A percentile compares a stretch with the other conserved stretches of the same genome.
These are phyloP conservation scores for Chaetoceros muelleri DNA, from an alignment of 108 stramenopile species.

Conservation along the genomic window DNA sequence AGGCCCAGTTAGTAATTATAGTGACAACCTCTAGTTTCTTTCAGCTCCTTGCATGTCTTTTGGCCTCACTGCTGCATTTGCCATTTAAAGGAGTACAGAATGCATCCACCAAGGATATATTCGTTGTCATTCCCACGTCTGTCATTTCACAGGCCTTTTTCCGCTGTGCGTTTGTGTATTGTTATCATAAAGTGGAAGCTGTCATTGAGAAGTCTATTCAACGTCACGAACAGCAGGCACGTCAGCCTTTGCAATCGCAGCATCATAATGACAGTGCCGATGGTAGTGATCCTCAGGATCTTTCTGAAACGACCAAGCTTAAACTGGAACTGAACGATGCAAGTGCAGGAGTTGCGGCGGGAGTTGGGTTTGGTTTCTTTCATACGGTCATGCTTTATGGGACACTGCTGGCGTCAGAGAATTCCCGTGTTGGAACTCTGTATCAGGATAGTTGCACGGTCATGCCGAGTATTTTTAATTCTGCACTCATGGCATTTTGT, in stretches of 20 bases:
- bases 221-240: conserved; percentile 15
- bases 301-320: conserved; percentile 47
- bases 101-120: no score
- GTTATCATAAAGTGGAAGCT: conserved; percentile 63
- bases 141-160: conserved; percentile 45
- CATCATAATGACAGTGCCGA: not conserved
- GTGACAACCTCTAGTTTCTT: conserved; percentile 60
- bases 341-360: conserved; percentile 63
- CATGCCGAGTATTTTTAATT: conserved; percentile 53
- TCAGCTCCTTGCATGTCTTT: conserved; percentile 41
- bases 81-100: conserved; percentile 22
- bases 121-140: conserved; percentile 41
- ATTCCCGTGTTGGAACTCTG: conserved; percentile 47
- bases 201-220: conserved; percentile 57
- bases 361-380: conserved; percentile 67
- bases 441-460: conserved; percentile 57
- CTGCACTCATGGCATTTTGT: conserved; percentile 45
- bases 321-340: conserved; percentile 67
- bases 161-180: conserved; percentile 44
- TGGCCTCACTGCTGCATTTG: conserved; percentile 42
- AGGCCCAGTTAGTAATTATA: conserved; percentile 71
- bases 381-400: conserved; percentile 74
- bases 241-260: conserved; percentile 4
- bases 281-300: conserved; percentile 1
- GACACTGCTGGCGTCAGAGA: conserved; percentile 59